Evolutionary conservation across 257 asterid species (phyloP), one percentile per base, ranked within the genome.

Genomic region (Echites panduratus): DNA sequence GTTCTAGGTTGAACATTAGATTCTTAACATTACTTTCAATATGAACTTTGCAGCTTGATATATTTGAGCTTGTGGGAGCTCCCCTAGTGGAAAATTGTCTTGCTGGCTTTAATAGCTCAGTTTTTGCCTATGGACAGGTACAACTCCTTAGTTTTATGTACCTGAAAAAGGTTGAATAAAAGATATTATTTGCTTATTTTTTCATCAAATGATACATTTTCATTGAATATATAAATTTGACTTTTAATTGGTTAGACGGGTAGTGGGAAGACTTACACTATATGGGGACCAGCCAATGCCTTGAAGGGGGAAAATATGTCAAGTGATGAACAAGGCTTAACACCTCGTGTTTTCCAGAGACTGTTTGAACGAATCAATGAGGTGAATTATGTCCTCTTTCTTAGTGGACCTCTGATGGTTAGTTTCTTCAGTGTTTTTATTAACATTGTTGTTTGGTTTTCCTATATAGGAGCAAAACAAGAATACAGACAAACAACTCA

Each of bases 71-170:
- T 38, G 87, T 92, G 58, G 99, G 99, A 68, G 98, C 91, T 78
- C 99, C 99, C 13, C 88, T 95, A 29, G 87, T 95, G 52, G 99
- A 95, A 81, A 92, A 92, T 81, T 95, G 99, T 77, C 92, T 95
- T 14, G 89, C 96, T 74, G 99, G 99, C n/a, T 95, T 95, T 71
- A 95, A 92, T 79, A 92, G 98, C 84, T 95, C 99, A 0, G 99
- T 90, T 73, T 95, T 95, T 87, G 99, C 99, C 12, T 92, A 90
- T 43, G 99, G 99, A 52, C 99, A 95, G 97, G 99, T 95, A 78
- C 17, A 45, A 35, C 3, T 58, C 64, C 44, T 59, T 61, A 29
- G 52, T 61, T 63, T 38, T 64, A 20, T 22, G 38, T 64, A 17
- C 2, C 17, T 40, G 17, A 62, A 32, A 1, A 32, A 12, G 22